Base-by-base conservation (phyloP, 306 rosid genomes). In the Oxytropis ochrocephala region DNA sequence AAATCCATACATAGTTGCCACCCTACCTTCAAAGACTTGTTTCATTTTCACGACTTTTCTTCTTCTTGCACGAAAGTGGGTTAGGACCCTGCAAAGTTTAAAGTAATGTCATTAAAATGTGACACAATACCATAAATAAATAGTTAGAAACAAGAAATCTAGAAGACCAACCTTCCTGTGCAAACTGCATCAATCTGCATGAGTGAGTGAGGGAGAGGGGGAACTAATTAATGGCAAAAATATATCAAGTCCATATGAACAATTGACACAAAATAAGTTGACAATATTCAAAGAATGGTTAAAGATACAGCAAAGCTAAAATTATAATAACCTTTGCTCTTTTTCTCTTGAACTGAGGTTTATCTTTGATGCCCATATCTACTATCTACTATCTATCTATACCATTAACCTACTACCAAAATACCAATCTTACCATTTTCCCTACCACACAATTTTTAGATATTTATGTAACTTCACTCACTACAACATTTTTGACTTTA, bases 21-120 rank as follows among this genome's bases (percentile, higher is more conserved):
- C 30, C 49, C 74, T 67, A 86, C 98, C 96, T 90, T 86, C 10
- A 1, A 41, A 6, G 74, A 46, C 35, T 58, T 56, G 36, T 77
- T 80, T 79, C 77, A 53, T 60, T 86, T 78, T 73, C 82, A 24
- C 1, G 54, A 18, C 41, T 80, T 84, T 88, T 89, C 80, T 89
- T 89, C 84, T 83, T 87, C 87, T 81, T 81, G 80, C 91, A 85
- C 10, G 98, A 92, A 74, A 89, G 96, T 27, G 98, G 96, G 68
- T 92, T 92, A 52, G 96, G 98, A 68, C 85, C 96, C 98, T 92
- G 82, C 75, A 80, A 46, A 63, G 61, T 76, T 80, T 50, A 39
- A 38, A 60, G 11, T 19, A 48, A 52, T 8, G 41, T 56, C 13
- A 50, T 18, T 13, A 77, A 62, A 58, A 46, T 30, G 41, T 17